Base-by-base conservation (phyloP, 2,329 filamentous ascomycete genomes). In the Trichoderma semiorbis region DNA sequence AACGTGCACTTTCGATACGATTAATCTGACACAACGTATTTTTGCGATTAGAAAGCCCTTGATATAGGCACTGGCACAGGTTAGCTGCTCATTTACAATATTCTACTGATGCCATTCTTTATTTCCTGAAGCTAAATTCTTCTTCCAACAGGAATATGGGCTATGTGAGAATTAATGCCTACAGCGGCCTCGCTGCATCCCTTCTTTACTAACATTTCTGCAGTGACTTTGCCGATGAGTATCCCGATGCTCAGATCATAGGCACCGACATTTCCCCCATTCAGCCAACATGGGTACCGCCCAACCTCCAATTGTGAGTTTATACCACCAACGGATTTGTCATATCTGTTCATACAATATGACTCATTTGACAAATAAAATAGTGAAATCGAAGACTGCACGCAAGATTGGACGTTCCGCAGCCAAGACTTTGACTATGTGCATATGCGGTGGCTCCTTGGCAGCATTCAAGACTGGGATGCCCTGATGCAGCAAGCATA, bases 231-330 rank as follows among this genome's bases (percentile, higher is more conserved):
- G 78, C 82, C 74, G 78, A 86, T 69, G 72, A 82, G 3, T 84
- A 84, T 50, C 85, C 85, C 11, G 75, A 81, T 73, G 83, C 77
- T 66, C 81, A 77, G 78, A 84, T 79, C 2, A 81, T 84, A 39
- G 88, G 87, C 47, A 87, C 85, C 2, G 87, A 90, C 75, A 83
- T 89, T 18, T 87, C 85, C 11, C 86, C 87, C 1, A 87, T 88
- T 10, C 87, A 89, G 75, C 87, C 87, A 0, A 79, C 79, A 36
- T 86, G 86, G 80, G 84, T 90, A 18, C 62, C 69, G 55, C 32
- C 71, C 10, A 72, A 72, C 16, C 71, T 72, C 4, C 60, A 72
- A 21, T 72, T 72, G 71, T 72, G n/a, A 62, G 67, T 58, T 10
- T 18, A 5, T 16, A n/a, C 32, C 18, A 18, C 2, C 2, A 43